Conservation (phyloP, 306 rosid genomes). For the Inga laurina region DNA sequence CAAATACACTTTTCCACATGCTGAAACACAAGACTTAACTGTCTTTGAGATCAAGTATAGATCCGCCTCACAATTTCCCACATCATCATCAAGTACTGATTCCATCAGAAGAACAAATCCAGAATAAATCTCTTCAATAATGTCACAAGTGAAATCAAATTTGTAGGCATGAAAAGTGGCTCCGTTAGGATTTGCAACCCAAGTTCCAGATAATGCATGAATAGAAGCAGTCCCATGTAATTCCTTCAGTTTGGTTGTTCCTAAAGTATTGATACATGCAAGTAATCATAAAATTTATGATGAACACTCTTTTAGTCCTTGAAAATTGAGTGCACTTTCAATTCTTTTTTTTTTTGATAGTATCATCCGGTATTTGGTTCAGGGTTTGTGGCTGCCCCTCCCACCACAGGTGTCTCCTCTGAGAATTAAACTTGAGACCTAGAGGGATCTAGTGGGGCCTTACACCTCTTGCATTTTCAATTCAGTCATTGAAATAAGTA, state of each 20-base stretch:
- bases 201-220: conserved; percentile 54
- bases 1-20: conserved; percentile 51
- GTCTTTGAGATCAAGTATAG: conserved; percentile 61
- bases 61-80: conserved; percentile 54
- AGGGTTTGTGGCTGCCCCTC: too few species aligned
- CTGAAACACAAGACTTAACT: conserved; percentile 55
- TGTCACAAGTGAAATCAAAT: conserved; percentile 58
- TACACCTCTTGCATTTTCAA: too few species aligned
- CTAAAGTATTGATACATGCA: conserved; percentile 30
- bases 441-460: too few species aligned
- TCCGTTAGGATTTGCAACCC: conserved; percentile 51
- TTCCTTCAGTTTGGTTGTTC: conserved; percentile 73
- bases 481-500: not conserved
- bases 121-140: conserved; percentile 49
- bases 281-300: not conserved
- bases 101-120: conserved; percentile 62
- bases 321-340: not conserved
- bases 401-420: too few species aligned
- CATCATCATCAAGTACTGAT: conserved; percentile 61
- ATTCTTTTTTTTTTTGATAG: not conserved
- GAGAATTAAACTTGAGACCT: too few species aligned
- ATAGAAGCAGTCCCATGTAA: conserved; percentile 59
- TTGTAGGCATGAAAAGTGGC: conserved; percentile 58
- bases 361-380: too few species aligned
- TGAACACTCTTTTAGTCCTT: not conserved